Evolutionary conservation across 2,329 filamentous ascomycete species (phyloP), one percentile per base, ranked within the genome.

Genomic region (Aspergillus novoparasiticus): DNA sequence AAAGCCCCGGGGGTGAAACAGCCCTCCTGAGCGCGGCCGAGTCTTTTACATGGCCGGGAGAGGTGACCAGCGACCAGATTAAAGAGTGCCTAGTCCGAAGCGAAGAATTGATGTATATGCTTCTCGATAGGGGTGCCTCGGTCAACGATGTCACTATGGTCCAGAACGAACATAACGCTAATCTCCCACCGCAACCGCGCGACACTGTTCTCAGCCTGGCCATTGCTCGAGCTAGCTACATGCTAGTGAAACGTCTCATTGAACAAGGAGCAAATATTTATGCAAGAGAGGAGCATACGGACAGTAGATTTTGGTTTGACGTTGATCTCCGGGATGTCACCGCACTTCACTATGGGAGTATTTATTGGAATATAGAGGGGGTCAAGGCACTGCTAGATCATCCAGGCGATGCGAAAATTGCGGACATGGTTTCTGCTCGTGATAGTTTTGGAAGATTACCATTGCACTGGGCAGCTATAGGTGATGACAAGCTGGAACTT

Each of bases 401-500:
- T 39, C 14, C 16, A 14, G 39, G 21, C 3, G 8, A 50, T 28
- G 12, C 14, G 2, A 26, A 36, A 21, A 28, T 23, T 39, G 30
- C 43, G 16, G 41, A 59, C 2, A 51, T 63, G 16, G n/a, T 56
- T 12, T 41, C 34, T 5, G 34, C 12, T 28, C 16, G 48, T 21
- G 56, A 64, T 59, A 56, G 59, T 39, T 36, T 34, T 21, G 59
- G 59, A 28, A 59, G 43, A 9, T 26, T 64, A 8, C 55, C 56
- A 11, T 48, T 61, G 36, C 59, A 64, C 39, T 64, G 59, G 55
- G 59, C 50, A 36, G 56, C 60, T 19, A 57, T 57, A 26, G 60
- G 36, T 3, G 12, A 23, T 28, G 12, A 23, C 1, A 45, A 12
- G 11, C 21, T 12, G 43, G n/a, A 39, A 39, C 36, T 19, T 19